These are phyloP conservation scores for Aureobasidium mangrovei DNA, from an alignment of 2,329 filamentous ascomycete species.

Conservation along the genomic window DNA sequence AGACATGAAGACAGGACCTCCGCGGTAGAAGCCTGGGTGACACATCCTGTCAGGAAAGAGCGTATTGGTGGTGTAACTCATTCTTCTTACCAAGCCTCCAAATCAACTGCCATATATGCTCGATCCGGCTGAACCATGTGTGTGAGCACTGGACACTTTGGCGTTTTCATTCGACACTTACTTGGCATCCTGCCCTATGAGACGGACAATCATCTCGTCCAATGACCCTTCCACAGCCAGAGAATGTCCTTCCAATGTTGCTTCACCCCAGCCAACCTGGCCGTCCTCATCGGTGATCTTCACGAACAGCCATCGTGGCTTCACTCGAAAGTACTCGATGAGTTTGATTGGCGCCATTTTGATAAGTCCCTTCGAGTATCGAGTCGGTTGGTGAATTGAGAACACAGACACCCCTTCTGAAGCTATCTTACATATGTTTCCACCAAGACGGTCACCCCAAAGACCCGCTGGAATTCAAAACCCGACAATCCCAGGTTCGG, in stretches of 20 bases:
- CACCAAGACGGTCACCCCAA: too few relatives aligned
- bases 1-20: constrained; percentile 72
- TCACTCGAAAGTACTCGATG: constrained; percentile 67
- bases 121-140: constrained; percentile 55
- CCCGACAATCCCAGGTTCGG: too few relatives aligned
- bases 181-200: constrained; percentile 60
- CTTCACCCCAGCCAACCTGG: constrained; percentile 64
- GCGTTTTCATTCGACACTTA: constrained; percentile 25
- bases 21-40: constrained; percentile 57
- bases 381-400: too few relatives aligned
- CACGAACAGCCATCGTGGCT: constrained; percentile 69
- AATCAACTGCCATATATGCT: constrained; percentile 69
- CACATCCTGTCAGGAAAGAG: neutral
- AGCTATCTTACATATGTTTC: too few relatives aligned
- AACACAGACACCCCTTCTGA: too few relatives aligned
- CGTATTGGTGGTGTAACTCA: neutral
- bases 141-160: neutral
- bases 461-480: too few relatives aligned
- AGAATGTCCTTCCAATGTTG: constrained; percentile 63
- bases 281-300: constrained; percentile 62
- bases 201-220: constrained; percentile 54
- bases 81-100: constrained; percentile 46
- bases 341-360: constrained; percentile 54
- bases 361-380: neutral
- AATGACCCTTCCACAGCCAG: constrained; percentile 66